Evolutionary conservation across 305 asterid genomes (phyloP).

Genomic region (Lippia alba): DNA sequence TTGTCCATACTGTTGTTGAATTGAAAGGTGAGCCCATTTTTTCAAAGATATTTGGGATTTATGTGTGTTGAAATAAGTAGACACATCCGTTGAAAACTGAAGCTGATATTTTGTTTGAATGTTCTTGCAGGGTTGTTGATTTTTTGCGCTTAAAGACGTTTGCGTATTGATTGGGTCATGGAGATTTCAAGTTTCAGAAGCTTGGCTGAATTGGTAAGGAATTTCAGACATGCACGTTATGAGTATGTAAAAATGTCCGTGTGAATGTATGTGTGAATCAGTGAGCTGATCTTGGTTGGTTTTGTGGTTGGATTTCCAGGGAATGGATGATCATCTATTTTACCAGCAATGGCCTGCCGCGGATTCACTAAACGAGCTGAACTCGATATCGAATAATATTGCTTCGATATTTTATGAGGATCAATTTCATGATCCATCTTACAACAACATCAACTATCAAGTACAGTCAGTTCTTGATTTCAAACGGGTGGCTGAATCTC

Average conservation of each 20-base stretch:
- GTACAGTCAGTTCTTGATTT: constrained; percentile 31
- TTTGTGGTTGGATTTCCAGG: constrained; percentile 28
- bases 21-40: constrained; percentile 30
- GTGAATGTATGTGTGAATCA: no score
- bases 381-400: constrained; percentile 26
- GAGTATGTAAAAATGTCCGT: no score
- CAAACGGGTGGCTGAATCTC: constrained; percentile 43
- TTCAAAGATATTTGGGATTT: constrained; percentile 10
- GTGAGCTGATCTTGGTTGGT: no score
- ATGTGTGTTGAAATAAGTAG: neutral
- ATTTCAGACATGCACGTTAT: neutral
- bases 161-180: constrained; percentile 35
- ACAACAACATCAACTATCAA: constrained; percentile 26
- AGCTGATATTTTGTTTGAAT: constrained; percentile 3
- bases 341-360: constrained; percentile 51
- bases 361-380: constrained; percentile 42
- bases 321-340: constrained; percentile 52
- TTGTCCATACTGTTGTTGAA: constrained; percentile 29
- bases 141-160: no score
- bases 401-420: constrained; percentile 41
- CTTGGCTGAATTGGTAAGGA: constrained; percentile 62
- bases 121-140: constrained; percentile 23
- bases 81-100: neutral
- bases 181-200: constrained; percentile 58
- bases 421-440: constrained; percentile 15